Base-by-base conservation (phyloP, 148 eudicot genomes). In the Vaccinium corymbosum region DNA sequence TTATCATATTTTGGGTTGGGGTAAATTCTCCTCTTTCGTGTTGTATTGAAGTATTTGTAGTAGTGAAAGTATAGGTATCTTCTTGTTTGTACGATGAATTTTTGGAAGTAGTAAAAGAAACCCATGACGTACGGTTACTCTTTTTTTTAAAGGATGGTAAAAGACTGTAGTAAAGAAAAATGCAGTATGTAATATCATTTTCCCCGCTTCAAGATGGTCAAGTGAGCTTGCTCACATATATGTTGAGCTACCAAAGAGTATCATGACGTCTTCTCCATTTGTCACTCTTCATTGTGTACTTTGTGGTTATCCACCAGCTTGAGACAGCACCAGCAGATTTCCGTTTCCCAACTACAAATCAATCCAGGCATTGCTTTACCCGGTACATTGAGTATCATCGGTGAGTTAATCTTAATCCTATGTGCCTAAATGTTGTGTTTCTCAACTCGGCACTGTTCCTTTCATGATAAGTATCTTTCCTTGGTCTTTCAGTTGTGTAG, bases 321-420 rank as follows among this genome's bases (percentile, higher is more conserved):
- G 98, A 93, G 88, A 96, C 98, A 70, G 98, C 98, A 80, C 98
- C 98, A 70, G 98, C 94, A 72, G 98, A 96, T 88, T 96, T 89
- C 77, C 97, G 98, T 64, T 96, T 96, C 91, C 98, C 98, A 27
- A 96, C 98, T 51, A 96, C 98, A 11, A 96, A 96, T 89, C 98
- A 96, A 84, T 90, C 94, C 59, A 90, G 98, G 89, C 98, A 96
- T 85, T 96, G 97, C 90, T 96, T 96, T 85, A 93, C 98, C 83
- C 89, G 98, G 78, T 96, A 96, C 86, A 86, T 94, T 85, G 97
- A 96, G 87, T 96, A 92, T 84, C 98, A 96, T 74, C 84, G 96
- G 98, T 96, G 79, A 83, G 91, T 85, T 59, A 76, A 62, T n/a
- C 68, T 42, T 29, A 62, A 79, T 15, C 56, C n/a, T 51, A 29